These are phyloP conservation scores for Hibiscus trionum DNA, from an alignment of 345 rosid genomes.

Conservation along the genomic window DNA sequence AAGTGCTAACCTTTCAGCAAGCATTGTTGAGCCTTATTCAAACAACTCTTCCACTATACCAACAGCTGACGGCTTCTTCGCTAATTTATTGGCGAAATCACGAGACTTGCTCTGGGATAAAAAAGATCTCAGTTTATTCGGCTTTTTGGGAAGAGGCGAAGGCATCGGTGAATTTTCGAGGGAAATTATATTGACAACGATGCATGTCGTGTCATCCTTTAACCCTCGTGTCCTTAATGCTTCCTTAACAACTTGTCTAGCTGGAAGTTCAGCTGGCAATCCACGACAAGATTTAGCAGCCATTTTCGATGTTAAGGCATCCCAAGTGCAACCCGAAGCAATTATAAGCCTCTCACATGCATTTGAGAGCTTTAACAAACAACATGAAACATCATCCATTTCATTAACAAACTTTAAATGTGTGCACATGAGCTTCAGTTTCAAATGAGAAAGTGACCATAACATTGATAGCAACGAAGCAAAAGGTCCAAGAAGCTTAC, in stretches of 20 bases:
- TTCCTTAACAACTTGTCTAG: constrained; percentile 91
- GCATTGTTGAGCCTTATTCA: constrained; percentile 95
- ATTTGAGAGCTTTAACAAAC: constrained; percentile 49
- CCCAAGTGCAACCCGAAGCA: constrained; percentile 95
- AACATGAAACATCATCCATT: constrained; percentile 7
- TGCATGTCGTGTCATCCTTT: constrained; percentile 88
- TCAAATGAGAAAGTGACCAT: background rate
- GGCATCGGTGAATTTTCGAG: constrained; percentile 41
- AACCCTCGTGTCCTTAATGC: constrained; percentile 73
- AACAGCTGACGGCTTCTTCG: constrained; percentile 60
- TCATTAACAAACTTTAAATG: background rate
- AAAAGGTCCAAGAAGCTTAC: constrained; percentile 21
- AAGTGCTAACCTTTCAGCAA: constrained; percentile 64
- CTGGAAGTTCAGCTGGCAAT: constrained; percentile 81
- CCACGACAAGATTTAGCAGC: constrained; percentile 79
- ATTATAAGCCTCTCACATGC: constrained; percentile 83
- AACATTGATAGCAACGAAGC: background rate
- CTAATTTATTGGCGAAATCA: constrained; percentile 41
- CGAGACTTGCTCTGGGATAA: constrained; percentile 47
- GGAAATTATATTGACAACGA: constrained; percentile 82
- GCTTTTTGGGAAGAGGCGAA: constrained; percentile 42
- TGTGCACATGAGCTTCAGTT: background rate
- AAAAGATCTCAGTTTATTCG: constrained; percentile 47
- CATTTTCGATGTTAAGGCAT: constrained; percentile 66
- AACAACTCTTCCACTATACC: constrained; percentile 86